Evolutionary conservation across 208 protist species (phyloP).

Genomic region (Trichomonas gallinae): DNA sequence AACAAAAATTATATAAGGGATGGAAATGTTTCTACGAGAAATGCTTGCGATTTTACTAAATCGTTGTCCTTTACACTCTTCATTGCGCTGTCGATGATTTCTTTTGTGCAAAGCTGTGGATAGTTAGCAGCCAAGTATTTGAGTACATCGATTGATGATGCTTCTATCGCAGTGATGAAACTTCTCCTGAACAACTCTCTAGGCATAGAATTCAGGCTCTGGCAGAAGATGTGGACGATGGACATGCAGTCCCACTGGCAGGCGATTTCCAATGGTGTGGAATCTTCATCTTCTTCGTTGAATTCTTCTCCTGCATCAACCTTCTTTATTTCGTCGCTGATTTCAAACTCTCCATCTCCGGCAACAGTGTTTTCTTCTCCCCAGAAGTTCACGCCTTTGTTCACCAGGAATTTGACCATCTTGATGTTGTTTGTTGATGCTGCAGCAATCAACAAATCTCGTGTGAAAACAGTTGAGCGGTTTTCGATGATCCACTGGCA

Average conservation of each 20-base stretch:
- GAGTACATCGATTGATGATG: neutral
- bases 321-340: neutral
- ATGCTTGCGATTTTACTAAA: neutral
- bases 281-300: neutral
- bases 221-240: neutral
- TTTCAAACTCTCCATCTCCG: neutral
- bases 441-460: neutral
- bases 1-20: neutral
- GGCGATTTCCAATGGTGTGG: neutral
- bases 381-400: neutral
- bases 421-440: neutral
- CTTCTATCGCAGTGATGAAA: neutral
- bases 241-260: neutral
- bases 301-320: neutral
- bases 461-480: neutral
- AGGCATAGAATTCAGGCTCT: neutral
- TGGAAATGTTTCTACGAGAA: neutral
- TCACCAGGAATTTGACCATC: neutral
- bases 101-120: neutral
- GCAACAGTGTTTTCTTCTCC: neutral
- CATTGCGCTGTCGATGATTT: neutral
- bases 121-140: neutral
- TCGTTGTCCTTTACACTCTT: neutral
- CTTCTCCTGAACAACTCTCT: neutral
- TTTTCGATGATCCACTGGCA: neutral